Evolutionary conservation across 2,329 filamentous ascomycete genomes (phyloP).

Genomic region (Blastomyces gilchristii): DNA sequence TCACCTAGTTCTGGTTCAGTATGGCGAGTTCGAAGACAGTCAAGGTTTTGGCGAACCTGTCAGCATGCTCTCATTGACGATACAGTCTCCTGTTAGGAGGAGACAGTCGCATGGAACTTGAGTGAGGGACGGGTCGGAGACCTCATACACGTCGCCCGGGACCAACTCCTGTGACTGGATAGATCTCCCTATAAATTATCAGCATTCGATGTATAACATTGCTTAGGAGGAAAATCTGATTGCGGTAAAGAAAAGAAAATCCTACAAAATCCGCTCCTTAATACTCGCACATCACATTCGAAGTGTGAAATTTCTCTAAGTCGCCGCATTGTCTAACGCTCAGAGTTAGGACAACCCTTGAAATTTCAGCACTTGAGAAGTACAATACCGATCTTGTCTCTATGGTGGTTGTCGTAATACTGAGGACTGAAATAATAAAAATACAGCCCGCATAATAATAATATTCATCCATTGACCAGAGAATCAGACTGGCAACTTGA

Average conservation of each 20-base stretch:
- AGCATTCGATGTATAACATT: conserved; percentile 3
- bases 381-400: conserved; percentile 68
- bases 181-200: conserved; percentile 54
- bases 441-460: conserved; percentile 97
- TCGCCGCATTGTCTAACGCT: conserved; percentile 66
- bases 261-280: conserved; percentile 87
- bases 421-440: conserved; percentile 85
- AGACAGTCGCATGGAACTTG: conserved; percentile 91
- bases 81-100: conserved; percentile 84
- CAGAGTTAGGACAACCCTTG: conserved; percentile 7
- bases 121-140: conserved; percentile 80
- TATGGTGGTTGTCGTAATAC: conserved; percentile 77
- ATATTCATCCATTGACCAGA: conserved; percentile 94
- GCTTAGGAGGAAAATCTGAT: neutral
- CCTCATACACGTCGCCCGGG: conserved; percentile 91
- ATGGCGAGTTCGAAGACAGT: conserved; percentile 3
- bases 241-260: conserved; percentile 11
- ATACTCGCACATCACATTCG: conserved; percentile 86
- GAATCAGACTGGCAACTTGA: conserved; percentile 81
- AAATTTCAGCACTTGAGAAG: neutral
- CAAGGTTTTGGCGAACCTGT: conserved; percentile 46
- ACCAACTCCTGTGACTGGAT: conserved; percentile 80
- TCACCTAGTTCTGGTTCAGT: conserved; percentile 49
- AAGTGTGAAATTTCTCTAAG: conserved; percentile 87
- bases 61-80: conserved; percentile 98